A percentile compares a stretch with the other conserved stretches of the same genome.
These are phyloP conservation scores for Euphorbia schlechtendalii DNA, from an alignment of 441 rosid genomes.

Conservation along the genomic window DNA sequence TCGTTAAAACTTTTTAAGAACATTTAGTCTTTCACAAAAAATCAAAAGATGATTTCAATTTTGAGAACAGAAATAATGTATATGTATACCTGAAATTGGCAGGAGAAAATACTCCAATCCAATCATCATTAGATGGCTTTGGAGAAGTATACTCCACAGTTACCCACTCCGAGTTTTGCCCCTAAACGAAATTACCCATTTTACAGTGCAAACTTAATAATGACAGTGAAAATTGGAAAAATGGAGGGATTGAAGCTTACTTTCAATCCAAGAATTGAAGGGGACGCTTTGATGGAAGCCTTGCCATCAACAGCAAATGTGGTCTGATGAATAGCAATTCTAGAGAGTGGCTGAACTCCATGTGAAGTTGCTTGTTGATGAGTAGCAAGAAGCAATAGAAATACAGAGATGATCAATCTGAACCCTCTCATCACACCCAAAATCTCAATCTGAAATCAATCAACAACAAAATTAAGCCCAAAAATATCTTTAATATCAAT, in stretches of 20 bases:
- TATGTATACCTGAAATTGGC: slow-evolving; percentile 58
- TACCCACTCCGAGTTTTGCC: slow-evolving; percentile 55
- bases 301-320: slow-evolving; percentile 29
- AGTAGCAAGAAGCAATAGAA: slow-evolving; percentile 34
- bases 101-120: slow-evolving; percentile 94
- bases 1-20: too few species aligned
- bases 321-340: slow-evolving; percentile 44
- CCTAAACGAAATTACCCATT: slow-evolving; percentile 28
- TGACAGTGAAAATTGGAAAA: neutral
- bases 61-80: too few species aligned
- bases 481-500: neutral
- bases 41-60: too few species aligned
- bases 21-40: too few species aligned
- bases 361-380: slow-evolving; percentile 39
- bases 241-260: slow-evolving; percentile 23
- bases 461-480: neutral
- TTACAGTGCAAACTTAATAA: neutral
- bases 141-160: slow-evolving; percentile 42
- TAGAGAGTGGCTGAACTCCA: slow-evolving; percentile 61
- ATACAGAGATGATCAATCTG: slow-evolving; percentile 22
- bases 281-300: slow-evolving; percentile 56
- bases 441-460: slow-evolving; percentile 14
- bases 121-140: slow-evolving; percentile 60
- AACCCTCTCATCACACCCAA: slow-evolving; percentile 26
- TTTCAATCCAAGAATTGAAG: slow-evolving; percentile 50